These are phyloP conservation scores for Tetrahymena borealis DNA, from an alignment of 73 alveolate species.

Conservation along the genomic window DNA sequence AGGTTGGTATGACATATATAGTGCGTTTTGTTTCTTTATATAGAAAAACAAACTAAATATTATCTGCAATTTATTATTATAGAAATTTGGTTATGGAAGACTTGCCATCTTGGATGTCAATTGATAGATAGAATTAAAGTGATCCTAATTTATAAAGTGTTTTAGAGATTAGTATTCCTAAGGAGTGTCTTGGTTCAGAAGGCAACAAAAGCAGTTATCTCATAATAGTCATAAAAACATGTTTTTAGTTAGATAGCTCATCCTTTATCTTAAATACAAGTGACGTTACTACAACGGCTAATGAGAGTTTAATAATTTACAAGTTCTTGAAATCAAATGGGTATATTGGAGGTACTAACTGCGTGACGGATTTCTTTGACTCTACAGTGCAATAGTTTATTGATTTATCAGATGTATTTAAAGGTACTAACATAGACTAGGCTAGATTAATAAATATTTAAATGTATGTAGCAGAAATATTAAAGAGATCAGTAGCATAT, in stretches of 20 bases:
- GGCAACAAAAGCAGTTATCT: neutral
- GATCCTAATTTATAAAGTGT: neutral
- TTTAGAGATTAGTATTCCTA: neutral
- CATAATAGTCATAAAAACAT: neutral
- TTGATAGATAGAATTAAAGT: neutral
- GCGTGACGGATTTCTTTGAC: neutral
- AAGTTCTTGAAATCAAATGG: neutral
- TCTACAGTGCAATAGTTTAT: neutral
- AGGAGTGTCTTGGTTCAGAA: neutral
- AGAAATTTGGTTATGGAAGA: neutral
- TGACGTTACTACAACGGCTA: neutral
- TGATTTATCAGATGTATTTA: neutral
- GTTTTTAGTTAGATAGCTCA: neutral
- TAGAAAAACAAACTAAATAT: neutral
- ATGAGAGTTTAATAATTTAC: neutral
- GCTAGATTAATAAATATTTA: neutral
- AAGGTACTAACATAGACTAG: neutral
- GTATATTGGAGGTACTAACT: neutral
- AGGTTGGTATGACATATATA: neutral
- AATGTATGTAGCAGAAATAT: neutral
- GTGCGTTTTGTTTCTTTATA: neutral
- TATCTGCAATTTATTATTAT: neutral
- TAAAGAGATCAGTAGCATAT: neutral
- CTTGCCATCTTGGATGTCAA: neutral
- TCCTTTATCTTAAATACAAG: neutral